Evolutionary conservation across 768 basidiomycete genomes (phyloP).

Genomic region (Ramaria rubella): DNA sequence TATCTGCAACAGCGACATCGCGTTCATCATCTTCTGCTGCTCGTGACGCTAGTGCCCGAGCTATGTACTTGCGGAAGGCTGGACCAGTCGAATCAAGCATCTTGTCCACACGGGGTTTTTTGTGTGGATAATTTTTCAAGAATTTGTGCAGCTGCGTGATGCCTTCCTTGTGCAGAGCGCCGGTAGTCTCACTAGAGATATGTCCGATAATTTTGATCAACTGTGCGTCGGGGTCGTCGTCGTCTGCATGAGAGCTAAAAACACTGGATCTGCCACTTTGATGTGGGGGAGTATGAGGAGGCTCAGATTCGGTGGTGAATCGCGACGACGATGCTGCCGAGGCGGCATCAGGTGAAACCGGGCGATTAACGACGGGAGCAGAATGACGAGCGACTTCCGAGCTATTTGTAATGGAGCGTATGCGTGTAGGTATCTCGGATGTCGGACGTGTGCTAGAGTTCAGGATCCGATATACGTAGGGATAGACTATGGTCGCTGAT

Average conservation of each 20-base stretch:
- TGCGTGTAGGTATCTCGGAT: conserved; percentile 28
- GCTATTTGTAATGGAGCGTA: conserved; percentile 8
- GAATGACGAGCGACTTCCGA: conserved; percentile 22
- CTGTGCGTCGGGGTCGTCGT: conserved; percentile 84
- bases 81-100: conserved; percentile 83
- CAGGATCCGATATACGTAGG: conserved; percentile 88
- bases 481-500: conserved; percentile 95
- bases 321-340: conserved; percentile 36
- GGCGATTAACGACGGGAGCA: conserved; percentile 60
- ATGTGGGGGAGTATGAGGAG: conserved; percentile 34
- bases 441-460: conserved; percentile 54
- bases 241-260: conserved; percentile 51
- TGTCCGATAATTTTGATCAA: conserved; percentile 77
- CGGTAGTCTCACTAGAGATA: conserved; percentile 83
- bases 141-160: conserved; percentile 94
- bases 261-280: conserved; percentile 37
- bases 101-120: conserved; percentile 75
- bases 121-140: conserved; percentile 84
- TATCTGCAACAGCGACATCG: conserved; percentile 74
- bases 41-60: conserved; percentile 76
- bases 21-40: conserved; percentile 84
- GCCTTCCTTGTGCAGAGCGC: conserved; percentile 85
- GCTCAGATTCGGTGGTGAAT: conserved; percentile 35
- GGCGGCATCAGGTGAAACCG: conserved; percentile 60
- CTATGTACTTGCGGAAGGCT: conserved; percentile 88